Evolutionary conservation across 208 protist genomes (phyloP), one percentile per base, ranked within the genome.

Genomic region (Borovskyia barvae): DNA sequence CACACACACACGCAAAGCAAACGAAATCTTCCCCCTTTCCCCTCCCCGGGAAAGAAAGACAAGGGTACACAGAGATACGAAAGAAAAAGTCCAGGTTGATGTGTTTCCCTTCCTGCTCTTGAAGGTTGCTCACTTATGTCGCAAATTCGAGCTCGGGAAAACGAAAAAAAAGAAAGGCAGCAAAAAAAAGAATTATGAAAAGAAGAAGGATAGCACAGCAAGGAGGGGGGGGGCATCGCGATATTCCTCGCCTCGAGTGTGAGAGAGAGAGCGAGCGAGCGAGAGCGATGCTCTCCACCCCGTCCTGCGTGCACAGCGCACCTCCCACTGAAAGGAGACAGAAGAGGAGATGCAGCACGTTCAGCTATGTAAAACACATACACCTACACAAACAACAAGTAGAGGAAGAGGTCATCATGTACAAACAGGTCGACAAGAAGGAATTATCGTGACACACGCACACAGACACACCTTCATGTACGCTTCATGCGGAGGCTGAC

Each of bases 151-250:
- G 14, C 14, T 39, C 14, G 8, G 35, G 14, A 39, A 39, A 39
- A 14, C 11, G 35, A 39, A 39, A 39, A 39, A 39, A 39, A 39
- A 39, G 11, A 14, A 8, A n/a, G 14, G 8, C 35, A 39, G 11
- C 30, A 15, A 32, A 28, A 19, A 47, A 70, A 70, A 33, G 26
- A 41, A 54, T 30, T 0, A 22, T 29, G 29, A 41, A 54, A 41
- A 26, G 47, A 37, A 9, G 24, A n/a, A 19, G 11, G 32, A 22
- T 42, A 35, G n/a, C 20, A 54, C 20, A 41, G 42, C 7, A 19
- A 52, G 37, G 5, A 20, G n/a, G 45, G 5, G 20, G 5, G n/a
- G 24, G n/a, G 40, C 15, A 8, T 46, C 9, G n/a, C n/a, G n/a
- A 46, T 20, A 36, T 22, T 52, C 20, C n/a, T 25, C 19, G 5